Conservation (phyloP, 768 basidiomycete species). For the Krasilnikovozyma curviuscula region DNA sequence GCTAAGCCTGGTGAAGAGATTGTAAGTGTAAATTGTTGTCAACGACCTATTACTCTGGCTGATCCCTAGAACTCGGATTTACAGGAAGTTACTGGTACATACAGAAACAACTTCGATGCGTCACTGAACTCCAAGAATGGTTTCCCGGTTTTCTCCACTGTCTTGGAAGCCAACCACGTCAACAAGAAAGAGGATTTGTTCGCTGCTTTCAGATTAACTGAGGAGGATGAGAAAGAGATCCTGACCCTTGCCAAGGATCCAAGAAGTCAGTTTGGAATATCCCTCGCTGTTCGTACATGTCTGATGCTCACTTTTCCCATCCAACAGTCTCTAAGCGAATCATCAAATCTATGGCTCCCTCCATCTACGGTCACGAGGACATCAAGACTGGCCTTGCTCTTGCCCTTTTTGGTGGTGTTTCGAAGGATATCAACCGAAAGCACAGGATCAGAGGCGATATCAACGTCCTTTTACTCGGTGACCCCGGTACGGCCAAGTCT, state of each 20-base stretch:
- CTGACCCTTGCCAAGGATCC: constrained; percentile 70
- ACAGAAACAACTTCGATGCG: constrained; percentile 97
- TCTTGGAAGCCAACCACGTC: constrained; percentile 94
- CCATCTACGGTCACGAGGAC: constrained; percentile 97
- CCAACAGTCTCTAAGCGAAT: constrained; percentile 61
- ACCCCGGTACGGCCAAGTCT: constrained; percentile 97
- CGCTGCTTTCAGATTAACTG: constrained; percentile 90
- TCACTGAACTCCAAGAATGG: constrained; percentile 96
- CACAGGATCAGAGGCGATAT: constrained; percentile 94
- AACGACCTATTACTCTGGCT: not conserved
- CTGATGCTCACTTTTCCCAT: not conserved
- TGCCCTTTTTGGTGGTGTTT: constrained; percentile 79
- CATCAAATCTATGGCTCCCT: constrained; percentile 94
- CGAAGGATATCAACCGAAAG: constrained; percentile 93
- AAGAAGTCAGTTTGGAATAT: constrained; percentile 31
- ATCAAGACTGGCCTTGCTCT: constrained; percentile 95
- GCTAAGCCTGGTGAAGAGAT: constrained; percentile 99
- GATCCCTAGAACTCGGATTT: not conserved
- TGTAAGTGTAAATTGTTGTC: constrained; percentile 33
- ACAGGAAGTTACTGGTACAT: constrained; percentile 92
- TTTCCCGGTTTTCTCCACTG: constrained; percentile 95
- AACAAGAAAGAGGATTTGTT: constrained; percentile 99
- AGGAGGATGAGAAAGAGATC: constrained; percentile 90
- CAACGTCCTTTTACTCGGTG: constrained; percentile 85
- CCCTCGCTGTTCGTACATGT: not conserved